A percentile compares a stretch with the other conserved stretches of the same genome.
Conservation (phyloP, 2,329 filamentous ascomycete species). For the Monilinia aucupariae region DNA sequence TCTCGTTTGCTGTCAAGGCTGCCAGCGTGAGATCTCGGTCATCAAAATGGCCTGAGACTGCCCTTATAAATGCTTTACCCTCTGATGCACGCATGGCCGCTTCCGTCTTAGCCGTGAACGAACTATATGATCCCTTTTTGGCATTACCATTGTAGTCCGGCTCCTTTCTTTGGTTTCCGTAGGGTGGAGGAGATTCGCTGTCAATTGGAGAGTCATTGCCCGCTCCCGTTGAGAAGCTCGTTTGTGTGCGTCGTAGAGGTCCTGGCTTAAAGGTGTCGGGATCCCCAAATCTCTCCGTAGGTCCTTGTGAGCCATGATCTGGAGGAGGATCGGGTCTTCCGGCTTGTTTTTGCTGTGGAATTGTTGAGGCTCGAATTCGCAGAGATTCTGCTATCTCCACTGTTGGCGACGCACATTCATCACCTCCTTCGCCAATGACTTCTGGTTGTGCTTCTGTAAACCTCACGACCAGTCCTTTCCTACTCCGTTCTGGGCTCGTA, state of each 20-base stretch:
- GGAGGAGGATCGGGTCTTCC: slow-evolving; percentile 12
- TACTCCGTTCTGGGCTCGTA: slow-evolving; percentile 40
- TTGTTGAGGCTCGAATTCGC: slow-evolving; percentile 39
- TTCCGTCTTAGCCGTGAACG: slow-evolving; percentile 41
- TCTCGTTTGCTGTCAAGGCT: slow-evolving; percentile 15
- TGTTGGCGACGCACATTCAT: slow-evolving; percentile 53
- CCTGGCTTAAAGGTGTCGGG: slow-evolving; percentile 44
- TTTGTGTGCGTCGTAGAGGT: slow-evolving; percentile 53
- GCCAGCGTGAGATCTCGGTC: slow-evolving; percentile 6
- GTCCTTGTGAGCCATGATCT: slow-evolving; percentile 12
- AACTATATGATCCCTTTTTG: slow-evolving; percentile 17
- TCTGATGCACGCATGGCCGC: slow-evolving; percentile 58
- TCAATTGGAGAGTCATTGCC: slow-evolving; percentile 13
- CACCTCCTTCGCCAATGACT: slow-evolving; percentile 85
- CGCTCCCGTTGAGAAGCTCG: slow-evolving; percentile 30
- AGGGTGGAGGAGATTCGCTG: neutral
- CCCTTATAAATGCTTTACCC: slow-evolving; percentile 49
- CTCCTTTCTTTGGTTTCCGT: slow-evolving; percentile 1
- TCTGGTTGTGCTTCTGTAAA: slow-evolving; percentile 71
- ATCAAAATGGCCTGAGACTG: slow-evolving; percentile 19
- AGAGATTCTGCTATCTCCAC: slow-evolving; percentile 60
- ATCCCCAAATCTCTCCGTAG: slow-evolving; percentile 12
- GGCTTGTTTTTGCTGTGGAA: slow-evolving; percentile 18
- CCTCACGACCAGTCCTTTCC: slow-evolving; percentile 66
- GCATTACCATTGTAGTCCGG: neutral